Evolutionary conservation across 768 basidiomycete genomes (phyloP).

Genomic region (Boletus eberwhitei): DNA sequence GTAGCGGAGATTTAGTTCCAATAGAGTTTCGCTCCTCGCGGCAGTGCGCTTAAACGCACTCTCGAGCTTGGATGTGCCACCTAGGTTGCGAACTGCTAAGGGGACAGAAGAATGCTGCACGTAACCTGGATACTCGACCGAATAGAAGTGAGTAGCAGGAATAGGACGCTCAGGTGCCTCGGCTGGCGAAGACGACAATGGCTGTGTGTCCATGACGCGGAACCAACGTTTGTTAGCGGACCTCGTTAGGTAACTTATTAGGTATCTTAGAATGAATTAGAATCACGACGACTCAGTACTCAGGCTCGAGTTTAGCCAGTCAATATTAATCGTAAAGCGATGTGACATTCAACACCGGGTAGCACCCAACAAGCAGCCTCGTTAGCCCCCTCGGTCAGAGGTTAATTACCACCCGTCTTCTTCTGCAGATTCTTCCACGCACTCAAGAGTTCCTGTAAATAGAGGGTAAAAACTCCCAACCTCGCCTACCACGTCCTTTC

Average conservation of each 20-base stretch:
- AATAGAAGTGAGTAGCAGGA: conserved; percentile 62
- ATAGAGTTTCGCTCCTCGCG: conserved; percentile 55
- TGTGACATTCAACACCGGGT: not conserved
- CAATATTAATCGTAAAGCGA: not conserved
- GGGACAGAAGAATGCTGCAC: conserved; percentile 61
- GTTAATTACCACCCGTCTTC: conserved; percentile 21
- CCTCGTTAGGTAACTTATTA: not conserved
- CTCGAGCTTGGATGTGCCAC: conserved; percentile 68
- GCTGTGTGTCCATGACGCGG: conserved; percentile 9
- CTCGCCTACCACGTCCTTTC: not conserved
- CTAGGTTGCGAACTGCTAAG: conserved; percentile 60
- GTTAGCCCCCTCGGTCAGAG: not conserved
- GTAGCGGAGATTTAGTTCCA: conserved; percentile 77
- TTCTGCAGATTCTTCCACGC: conserved; percentile 34
- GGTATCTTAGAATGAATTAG: not conserved
- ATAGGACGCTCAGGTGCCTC: conserved; percentile 43
- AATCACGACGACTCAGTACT: not conserved
- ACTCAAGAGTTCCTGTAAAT: conserved; percentile 45
- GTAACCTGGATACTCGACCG: conserved; percentile 90
- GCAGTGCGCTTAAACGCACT: conserved; percentile 70
- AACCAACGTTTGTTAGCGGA: conserved; percentile 7
- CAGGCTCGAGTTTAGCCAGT: not conserved
- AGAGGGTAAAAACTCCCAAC: not conserved
- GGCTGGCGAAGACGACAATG: conserved; percentile 11
- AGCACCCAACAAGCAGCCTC: not conserved